These are phyloP conservation scores for Pseudogymnoascus sp. DNA, from an alignment of 2,329 filamentous ascomycete genomes.

Conservation along the genomic window DNA sequence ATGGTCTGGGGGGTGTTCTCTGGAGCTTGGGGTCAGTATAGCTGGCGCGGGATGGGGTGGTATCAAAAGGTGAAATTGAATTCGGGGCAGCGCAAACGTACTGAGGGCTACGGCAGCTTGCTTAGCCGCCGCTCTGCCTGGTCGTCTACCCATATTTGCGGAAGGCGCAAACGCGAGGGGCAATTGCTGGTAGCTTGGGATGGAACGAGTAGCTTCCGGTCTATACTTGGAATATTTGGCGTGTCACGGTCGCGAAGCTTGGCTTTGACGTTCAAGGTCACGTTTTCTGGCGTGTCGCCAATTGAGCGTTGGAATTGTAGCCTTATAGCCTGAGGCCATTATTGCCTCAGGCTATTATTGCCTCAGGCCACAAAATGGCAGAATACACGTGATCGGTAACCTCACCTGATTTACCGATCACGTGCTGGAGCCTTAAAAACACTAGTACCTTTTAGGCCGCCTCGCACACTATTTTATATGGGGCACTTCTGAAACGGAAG, in stretches of 20 bases:
- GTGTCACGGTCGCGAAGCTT: conserved; percentile 7
- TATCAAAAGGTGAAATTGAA: conserved; percentile 9
- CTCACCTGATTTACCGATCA: background rate
- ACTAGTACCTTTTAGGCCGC: background rate
- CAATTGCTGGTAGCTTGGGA: conserved; percentile 2
- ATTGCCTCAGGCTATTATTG: background rate
- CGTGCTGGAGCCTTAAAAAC: background rate
- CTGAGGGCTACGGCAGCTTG: conserved; percentile 47
- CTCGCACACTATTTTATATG: background rate
- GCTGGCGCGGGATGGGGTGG: conserved; percentile 10
- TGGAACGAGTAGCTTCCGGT: conserved; percentile 13
- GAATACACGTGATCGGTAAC: background rate
- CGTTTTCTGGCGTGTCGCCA: conserved; percentile 7
- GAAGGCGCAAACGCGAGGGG: background rate
- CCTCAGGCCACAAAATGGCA: background rate
- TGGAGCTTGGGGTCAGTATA: conserved; percentile 21
- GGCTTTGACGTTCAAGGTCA: conserved; percentile 6
- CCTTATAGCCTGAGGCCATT: background rate
- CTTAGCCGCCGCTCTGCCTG: conserved; percentile 47
- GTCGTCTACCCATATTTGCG: conserved; percentile 37
- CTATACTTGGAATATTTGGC: conserved; percentile 6
- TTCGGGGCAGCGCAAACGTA: conserved; percentile 29
- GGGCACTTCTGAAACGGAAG: background rate
- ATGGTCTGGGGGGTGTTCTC: conserved; percentile 42
- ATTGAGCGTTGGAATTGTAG: background rate